These are phyloP conservation scores for Sporisorium scitamineum DNA, from an alignment of 1,284 basidiomycete genomes.

Conservation along the genomic window DNA sequence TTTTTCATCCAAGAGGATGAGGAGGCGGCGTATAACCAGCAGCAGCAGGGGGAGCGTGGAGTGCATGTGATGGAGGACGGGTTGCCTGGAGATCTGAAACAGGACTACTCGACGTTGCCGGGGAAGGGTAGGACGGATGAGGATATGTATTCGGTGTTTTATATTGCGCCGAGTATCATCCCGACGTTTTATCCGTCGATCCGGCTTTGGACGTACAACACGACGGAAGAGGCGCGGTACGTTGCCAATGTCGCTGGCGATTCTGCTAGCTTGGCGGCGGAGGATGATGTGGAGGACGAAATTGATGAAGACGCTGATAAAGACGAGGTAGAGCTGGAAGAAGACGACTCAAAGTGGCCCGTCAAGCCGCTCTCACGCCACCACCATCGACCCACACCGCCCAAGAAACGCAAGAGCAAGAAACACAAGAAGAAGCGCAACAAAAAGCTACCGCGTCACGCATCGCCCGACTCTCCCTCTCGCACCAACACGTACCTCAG, in stretches of 20 bases:
- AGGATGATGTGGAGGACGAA: conserved; percentile 31
- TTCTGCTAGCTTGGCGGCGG: no score
- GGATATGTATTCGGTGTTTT: conserved; percentile 60
- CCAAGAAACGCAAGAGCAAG: conserved; percentile 72
- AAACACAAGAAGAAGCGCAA: conserved; percentile 74
- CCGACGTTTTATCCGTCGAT: conserved; percentile 89
- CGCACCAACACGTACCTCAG: conserved; percentile 78
- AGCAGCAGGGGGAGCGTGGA: neutral
- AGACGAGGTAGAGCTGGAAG: conserved; percentile 51
- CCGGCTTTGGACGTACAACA: conserved; percentile 77
- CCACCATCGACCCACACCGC: conserved; percentile 48
- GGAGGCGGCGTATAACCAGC: conserved; percentile 32
- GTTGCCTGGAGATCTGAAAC: conserved; percentile 57
- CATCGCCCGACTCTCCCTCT: conserved; percentile 78
- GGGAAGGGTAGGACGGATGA: conserved; percentile 57
- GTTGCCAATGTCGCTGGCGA: neutral
- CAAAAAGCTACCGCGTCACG: conserved; percentile 76
- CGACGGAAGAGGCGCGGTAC: conserved; percentile 27
- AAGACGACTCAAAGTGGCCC: neutral
- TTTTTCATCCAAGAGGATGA: conserved; percentile 65
- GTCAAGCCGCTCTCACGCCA: conserved; percentile 30
- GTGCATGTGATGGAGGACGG: conserved; percentile 20
- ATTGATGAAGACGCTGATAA: conserved; percentile 48
- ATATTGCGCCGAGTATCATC: conserved; percentile 73
- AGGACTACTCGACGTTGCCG: conserved; percentile 63